Evolutionary conservation across 495 filamentous ascomycete genomes (phyloP), one percentile per base, ranked within the genome.

Genomic region (Podospora conica): DNA sequence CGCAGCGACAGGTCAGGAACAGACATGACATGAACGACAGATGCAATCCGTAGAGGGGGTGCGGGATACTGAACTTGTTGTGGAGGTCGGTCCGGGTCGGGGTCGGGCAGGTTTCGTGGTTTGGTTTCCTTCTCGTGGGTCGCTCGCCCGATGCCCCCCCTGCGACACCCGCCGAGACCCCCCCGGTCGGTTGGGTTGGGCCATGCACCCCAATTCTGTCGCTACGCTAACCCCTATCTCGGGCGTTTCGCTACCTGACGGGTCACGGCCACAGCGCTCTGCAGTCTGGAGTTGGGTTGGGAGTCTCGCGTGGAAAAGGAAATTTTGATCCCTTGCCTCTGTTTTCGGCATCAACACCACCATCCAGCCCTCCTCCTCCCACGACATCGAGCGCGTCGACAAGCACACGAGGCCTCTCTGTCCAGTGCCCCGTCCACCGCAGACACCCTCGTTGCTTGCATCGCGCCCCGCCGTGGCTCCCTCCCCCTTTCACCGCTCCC

Each of bases 141-240:
- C 59, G 18, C 15, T 18, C 15, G 15, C 33, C 33, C 33, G 33
- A 48, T 10, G 15, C 33, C 28, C 53, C 60, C 61, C 60, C 48
- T 63, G 33, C n/a, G 40, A 55, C 61, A 7, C 40, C 40, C 25
- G n/a, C 25, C 25, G 25, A 27, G 25, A 27, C 53, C 53, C 53
- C 53, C 63, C 63, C 33, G 54, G 63, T 64, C 29, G 63, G 48
- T 64, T 55, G 24, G 61, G 9, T 23, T 22, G 60, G 24, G 60
- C 60, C 66, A 66, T 60, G 66, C 61, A 65, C 67, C 64, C 69
- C 71, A 63, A 56, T 54, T 67, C 66, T 71, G 69, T 60, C 65
- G 66, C 69, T 69, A 70, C 68, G 55, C 60, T 64, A 68, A 69
- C 73, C 70, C 74, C 70, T 76, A 73, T 75, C 69, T 75, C 66